These are phyloP conservation scores for Fusarium nanum DNA, from an alignment of 2,329 filamentous ascomycete genomes.

Conservation along the genomic window DNA sequence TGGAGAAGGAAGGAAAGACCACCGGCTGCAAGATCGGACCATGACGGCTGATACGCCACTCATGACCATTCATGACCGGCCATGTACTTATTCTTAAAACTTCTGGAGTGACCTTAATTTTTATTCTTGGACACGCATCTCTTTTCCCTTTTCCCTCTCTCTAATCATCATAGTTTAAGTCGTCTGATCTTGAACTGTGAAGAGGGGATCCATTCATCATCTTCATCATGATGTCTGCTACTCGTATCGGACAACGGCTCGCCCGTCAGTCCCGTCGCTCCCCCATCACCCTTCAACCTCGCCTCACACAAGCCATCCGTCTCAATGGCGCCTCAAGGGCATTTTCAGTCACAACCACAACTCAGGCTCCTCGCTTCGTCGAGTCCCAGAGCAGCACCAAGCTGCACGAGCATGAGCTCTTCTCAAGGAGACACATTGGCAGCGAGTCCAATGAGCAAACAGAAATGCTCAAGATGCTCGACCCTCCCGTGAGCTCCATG, in stretches of 20 bases:
- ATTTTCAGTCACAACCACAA: slow-evolving; percentile 34
- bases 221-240: slow-evolving; percentile 43
- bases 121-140: not conserved
- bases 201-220: slow-evolving; percentile 10
- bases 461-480: slow-evolving; percentile 83
- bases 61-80: slow-evolving; percentile 1
- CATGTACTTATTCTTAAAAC: slow-evolving; percentile 32
- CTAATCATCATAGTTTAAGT: slow-evolving; percentile 8
- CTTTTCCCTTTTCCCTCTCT: not conserved
- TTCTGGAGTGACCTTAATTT: slow-evolving; percentile 18
- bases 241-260: slow-evolving; percentile 45
- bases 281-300: slow-evolving; percentile 35
- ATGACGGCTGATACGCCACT: slow-evolving; percentile 40
- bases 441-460: slow-evolving; percentile 74
- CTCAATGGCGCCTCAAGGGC: slow-evolving; percentile 24
- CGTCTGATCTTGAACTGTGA: slow-evolving; percentile 6
- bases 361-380: slow-evolving; percentile 35
- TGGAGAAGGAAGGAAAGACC: slow-evolving; percentile 1
- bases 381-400: slow-evolving; percentile 36
- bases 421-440: slow-evolving; percentile 87
- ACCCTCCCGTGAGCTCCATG: slow-evolving; percentile 77
- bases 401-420: slow-evolving; percentile 54
- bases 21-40: slow-evolving; percentile 37
- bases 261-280: slow-evolving; percentile 42
- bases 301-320: slow-evolving; percentile 29